Evolutionary conservation across 306 rosid genomes (phyloP), one percentile per base, ranked within the genome.

Genomic region (Begonia loranthoides): DNA sequence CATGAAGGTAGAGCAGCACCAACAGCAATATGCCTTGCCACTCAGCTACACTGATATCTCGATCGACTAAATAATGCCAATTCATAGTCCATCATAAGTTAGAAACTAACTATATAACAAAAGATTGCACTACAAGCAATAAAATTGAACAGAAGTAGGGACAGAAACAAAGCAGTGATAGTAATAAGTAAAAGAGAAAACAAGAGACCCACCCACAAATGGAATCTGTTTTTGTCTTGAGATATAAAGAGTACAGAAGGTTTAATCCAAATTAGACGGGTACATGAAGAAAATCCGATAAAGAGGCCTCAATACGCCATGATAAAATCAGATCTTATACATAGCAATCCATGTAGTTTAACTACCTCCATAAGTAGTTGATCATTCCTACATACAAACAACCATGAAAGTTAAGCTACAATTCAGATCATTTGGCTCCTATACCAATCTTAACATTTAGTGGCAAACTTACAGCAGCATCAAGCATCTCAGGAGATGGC

Each of bases 401-500:
- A 2, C 46, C 13, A 43, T 43, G 14, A 43, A 43, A 5, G 14
- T 43, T 43, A 1, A 43, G 46, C 14, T 43, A 12, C 3, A 10
- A 43, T 3, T 43, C 13, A 43, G 46, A 43, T 43, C 2, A 11
- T 10, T 43, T 5, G 46, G 3, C 46, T 43, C 46, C 13, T 11
- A 43, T 43, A n/a, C n/a, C n/a, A 11, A 43, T 7, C 13, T 11
- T 12, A 43, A 43, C 5, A 43, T 10, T 10, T 43, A 43, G 2
- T 43, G 46, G 5, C 4, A 43, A 45, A 58, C 84, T 76, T 55
- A 81, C 90, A 50, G 75, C 79, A 38, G 72, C 77, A 59, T 81
- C 82, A 50, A 82, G 72, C 62, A 59, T 72, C 54, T 39, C 75
- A 34, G 79, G 73, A 56, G 86, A 71, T 14, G 72, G 79, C 41